Percentiles rank a stretch among this genome's conserved stretches.
These are phyloP conservation scores for Stereum hirsutum DNA, from an alignment of 1,284 basidiomycete genomes.

Conservation along the genomic window DNA sequence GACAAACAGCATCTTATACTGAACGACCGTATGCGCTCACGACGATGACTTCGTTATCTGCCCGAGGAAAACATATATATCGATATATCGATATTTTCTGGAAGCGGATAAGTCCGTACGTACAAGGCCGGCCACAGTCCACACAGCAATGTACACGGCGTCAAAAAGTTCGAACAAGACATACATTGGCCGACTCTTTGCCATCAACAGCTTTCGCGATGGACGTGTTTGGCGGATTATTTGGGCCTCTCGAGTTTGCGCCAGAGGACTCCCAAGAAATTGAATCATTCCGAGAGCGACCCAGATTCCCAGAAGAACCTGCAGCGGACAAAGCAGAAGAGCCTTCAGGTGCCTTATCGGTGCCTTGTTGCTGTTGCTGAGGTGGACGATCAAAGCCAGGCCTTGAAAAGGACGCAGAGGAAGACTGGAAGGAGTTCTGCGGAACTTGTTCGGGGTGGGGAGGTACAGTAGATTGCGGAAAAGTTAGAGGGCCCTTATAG, in stretches of 20 bases:
- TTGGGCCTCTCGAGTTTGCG: neutral
- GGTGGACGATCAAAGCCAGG: conserved; percentile 1
- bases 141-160: no score
- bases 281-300: conserved; percentile 1
- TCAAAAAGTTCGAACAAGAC: neutral
- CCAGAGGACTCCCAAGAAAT: conserved; percentile 4
- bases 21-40: no score
- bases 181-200: conserved; percentile 3
- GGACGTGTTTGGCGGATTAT: neutral
- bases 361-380: conserved; percentile 2
- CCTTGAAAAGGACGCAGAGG: neutral
- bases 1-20: no score
- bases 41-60: no score
- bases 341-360: conserved; percentile 8
- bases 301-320: neutral
- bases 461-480: conserved; percentile 19
- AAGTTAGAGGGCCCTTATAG: conserved; percentile 39
- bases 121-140: no score
- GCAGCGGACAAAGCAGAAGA: conserved; percentile 3
- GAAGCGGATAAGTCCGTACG: no score
- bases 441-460: conserved; percentile 33
- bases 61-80: no score
- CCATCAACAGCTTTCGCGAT: neutral
- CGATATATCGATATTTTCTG: neutral
- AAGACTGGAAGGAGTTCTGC: conserved; percentile 1